Conservation (phyloP, 305 asterid species). For the Fraxinus greggii region DNA sequence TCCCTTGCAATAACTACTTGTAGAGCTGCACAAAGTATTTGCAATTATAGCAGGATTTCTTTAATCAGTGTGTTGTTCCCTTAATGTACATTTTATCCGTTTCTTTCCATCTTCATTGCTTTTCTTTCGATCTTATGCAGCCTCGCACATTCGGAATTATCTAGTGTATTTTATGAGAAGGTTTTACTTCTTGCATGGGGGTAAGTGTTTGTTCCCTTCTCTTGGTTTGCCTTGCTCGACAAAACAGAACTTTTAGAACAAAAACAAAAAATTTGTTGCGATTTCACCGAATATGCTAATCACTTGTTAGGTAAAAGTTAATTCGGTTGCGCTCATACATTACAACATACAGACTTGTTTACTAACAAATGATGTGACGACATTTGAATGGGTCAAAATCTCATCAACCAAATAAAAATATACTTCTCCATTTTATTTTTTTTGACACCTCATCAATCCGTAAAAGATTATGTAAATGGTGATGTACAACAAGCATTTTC, state of each 20-base stretch:
- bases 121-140: conserved; percentile 29
- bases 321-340: not conserved
- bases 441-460: not conserved
- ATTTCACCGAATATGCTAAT: not conserved
- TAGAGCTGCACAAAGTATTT: not conserved
- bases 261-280: not conserved
- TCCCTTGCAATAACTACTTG: not conserved
- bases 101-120: not conserved
- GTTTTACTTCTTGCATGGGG: conserved; percentile 48
- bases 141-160: conserved; percentile 52
- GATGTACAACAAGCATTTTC: not conserved
- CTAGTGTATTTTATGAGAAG: conserved; percentile 48
- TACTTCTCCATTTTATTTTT: not conserved
- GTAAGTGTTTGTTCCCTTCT: conserved; percentile 24
- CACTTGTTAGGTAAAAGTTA: not conserved
- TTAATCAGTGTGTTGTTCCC: not conserved
- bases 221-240: not conserved
- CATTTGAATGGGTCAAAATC: not conserved
- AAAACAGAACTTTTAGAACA: not conserved
- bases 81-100: not conserved
- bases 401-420: not conserved
- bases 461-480: too few species aligned
- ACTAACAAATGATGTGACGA: not conserved
- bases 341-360: not conserved
- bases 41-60: not conserved